Percentiles rank a stretch among this genome's conserved stretches.
These are phyloP conservation scores for Nicotiana tomentosiformis DNA, from an alignment of 257 asterid species.

Conservation along the genomic window DNA sequence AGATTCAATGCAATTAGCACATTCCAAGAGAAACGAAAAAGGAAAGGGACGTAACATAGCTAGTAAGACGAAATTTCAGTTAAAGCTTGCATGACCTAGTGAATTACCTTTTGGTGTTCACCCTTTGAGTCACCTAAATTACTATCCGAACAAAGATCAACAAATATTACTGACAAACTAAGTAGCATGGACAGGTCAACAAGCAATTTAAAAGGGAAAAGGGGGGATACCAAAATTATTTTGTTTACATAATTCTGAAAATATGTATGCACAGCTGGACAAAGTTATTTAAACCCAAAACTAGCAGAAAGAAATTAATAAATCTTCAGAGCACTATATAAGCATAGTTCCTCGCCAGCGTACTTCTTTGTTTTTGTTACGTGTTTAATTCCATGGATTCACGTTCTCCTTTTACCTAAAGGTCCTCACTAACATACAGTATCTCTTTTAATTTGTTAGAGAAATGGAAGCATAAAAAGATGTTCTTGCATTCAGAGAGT, in stretches of 20 bases:
- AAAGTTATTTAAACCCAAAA: neutral
- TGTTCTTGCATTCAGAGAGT: neutral
- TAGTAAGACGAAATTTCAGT: neutral
- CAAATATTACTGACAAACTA: too few relatives aligned
- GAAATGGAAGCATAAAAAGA: neutral
- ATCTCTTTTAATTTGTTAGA: neutral
- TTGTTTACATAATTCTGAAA: neutral
- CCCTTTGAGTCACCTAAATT: neutral
- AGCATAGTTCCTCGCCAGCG: too few relatives aligned
- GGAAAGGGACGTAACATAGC: neutral
- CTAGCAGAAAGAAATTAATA: neutral
- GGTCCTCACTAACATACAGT: neutral
- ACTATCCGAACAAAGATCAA: neutral
- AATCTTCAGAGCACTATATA: too few relatives aligned
- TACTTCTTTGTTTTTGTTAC: too few relatives aligned
- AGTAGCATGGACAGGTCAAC: too few relatives aligned
- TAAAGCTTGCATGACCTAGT: neutral
- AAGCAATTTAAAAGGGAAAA: too few relatives aligned
- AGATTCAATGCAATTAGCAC: constrained; percentile 2
- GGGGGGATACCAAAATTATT: neutral
- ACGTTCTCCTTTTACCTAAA: neutral
- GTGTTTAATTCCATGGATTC: neutral
- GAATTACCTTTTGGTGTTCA: neutral
- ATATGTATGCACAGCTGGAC: neutral
- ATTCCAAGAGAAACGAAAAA: neutral